phyloP scores from a whole-genome alignment of 192 early-diverging fungal genomes.

The Entrophospora sp. region DNA sequence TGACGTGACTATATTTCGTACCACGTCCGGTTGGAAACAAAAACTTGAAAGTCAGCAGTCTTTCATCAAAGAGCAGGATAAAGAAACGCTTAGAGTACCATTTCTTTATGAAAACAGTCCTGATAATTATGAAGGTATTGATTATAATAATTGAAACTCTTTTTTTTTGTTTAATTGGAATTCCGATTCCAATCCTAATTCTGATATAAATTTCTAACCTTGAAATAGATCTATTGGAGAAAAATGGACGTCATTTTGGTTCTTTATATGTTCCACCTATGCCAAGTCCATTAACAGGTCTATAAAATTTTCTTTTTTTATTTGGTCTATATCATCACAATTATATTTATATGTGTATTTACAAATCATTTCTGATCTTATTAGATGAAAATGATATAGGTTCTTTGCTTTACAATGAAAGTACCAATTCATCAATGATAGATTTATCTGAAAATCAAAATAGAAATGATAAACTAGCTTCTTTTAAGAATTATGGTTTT shows the following conservation, averaged over 20 bases:
- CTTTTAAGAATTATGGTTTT: slow-evolving; percentile 20
- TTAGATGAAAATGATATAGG: slow-evolving; percentile 11
- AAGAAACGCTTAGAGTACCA: slow-evolving; percentile 47
- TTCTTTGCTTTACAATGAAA: slow-evolving; percentile 23
- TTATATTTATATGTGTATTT: not conserved
- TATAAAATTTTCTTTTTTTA: not conserved
- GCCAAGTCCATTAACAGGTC: slow-evolving; percentile 32
- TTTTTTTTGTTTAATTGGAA: too few species aligned
- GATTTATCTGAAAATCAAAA: not conserved
- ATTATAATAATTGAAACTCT: too few species aligned
- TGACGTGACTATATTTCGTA: slow-evolving; percentile 46
- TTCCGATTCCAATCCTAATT: too few species aligned
- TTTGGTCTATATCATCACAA: not conserved
- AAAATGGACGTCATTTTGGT: slow-evolving; percentile 37
- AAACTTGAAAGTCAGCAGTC: slow-evolving; percentile 42
- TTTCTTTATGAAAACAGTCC: slow-evolving; percentile 37
- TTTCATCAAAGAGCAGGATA: slow-evolving; percentile 54
- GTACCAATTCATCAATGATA: slow-evolving; percentile 24
- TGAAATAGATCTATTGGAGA: slow-evolving; percentile 3
- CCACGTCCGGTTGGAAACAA: slow-evolving; percentile 43
- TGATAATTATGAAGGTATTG: too few species aligned
- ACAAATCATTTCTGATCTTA: not conserved
- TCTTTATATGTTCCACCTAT: slow-evolving; percentile 44
- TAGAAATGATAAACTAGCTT: slow-evolving; percentile 2
- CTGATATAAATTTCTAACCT: too few species aligned